A percentile compares a stretch with the other conserved stretches of the same genome.
These are phyloP conservation scores for Porodaedalea pini DNA, from an alignment of 1,284 basidiomycete species.

Conservation along the genomic window DNA sequence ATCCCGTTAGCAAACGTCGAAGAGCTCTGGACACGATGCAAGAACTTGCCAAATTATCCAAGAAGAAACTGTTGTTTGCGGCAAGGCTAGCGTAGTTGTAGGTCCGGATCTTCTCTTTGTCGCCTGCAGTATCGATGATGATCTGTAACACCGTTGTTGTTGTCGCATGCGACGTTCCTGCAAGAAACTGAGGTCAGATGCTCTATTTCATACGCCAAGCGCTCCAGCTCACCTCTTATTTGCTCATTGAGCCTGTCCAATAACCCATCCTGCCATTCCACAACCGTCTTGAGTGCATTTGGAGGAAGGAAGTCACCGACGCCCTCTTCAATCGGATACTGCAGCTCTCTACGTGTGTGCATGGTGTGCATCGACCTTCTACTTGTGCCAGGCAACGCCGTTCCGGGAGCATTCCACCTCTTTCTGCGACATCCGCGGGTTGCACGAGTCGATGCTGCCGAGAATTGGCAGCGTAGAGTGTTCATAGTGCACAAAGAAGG, in stretches of 20 bases:
- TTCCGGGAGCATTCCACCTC: not conserved
- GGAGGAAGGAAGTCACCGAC: constrained; percentile 74
- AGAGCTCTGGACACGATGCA: too few species aligned
- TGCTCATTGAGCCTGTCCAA: constrained; percentile 72
- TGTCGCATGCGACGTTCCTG: constrained; percentile 57
- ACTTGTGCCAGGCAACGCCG: constrained; percentile 19
- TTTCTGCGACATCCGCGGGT: not conserved
- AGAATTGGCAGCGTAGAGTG: constrained; percentile 26
- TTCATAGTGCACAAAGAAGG: constrained; percentile 26
- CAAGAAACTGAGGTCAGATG: not conserved
- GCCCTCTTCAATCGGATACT: constrained; percentile 66
- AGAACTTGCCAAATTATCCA: constrained; percentile 73
- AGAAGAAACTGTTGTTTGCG: constrained; percentile 95
- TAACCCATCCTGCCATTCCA: constrained; percentile 81
- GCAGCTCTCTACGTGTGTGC: constrained; percentile 38
- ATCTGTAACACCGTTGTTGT: constrained; percentile 69
- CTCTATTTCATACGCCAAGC: not conserved
- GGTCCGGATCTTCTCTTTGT: constrained; percentile 62
- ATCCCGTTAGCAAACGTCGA: constrained; percentile 4
- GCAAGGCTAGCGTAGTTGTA: constrained; percentile 94
- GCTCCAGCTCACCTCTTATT: constrained; percentile 50
- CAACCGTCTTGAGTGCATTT: constrained; percentile 57
- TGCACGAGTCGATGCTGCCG: constrained; percentile 20
- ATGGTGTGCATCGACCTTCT: constrained; percentile 52
- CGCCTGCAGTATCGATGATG: constrained; percentile 65